A percentile compares a stretch with the other conserved stretches of the same genome.
Conservation (phyloP, 2,329 filamentous ascomycete species). For the Aspergillus felis region DNA sequence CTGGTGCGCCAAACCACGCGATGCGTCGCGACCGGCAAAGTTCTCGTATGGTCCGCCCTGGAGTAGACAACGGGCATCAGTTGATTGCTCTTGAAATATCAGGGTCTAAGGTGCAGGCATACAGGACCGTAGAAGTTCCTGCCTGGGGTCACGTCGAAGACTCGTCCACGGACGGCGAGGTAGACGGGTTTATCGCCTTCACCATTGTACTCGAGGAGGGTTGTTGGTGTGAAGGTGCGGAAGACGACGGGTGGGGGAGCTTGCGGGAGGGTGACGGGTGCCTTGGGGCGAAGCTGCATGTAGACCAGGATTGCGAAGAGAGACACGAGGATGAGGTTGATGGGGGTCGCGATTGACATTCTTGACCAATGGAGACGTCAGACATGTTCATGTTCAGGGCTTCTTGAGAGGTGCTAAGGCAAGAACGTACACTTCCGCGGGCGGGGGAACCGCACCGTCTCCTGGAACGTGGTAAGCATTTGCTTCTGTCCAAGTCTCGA, state of each 20-base stretch:
- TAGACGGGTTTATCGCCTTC: slow-evolving; percentile 70
- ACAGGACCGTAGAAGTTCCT: slow-evolving; percentile 90
- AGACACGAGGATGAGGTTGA: slow-evolving; percentile 59
- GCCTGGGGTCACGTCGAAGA: slow-evolving; percentile 85
- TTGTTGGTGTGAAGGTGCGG: slow-evolving; percentile 76
- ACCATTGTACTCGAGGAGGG: slow-evolving; percentile 84
- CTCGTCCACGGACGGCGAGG: slow-evolving; percentile 81
- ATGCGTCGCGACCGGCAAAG: slow-evolving; percentile 91
- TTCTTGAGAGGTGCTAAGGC: not conserved
- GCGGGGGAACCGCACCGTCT: slow-evolving; percentile 25
- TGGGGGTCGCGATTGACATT: slow-evolving; percentile 53
- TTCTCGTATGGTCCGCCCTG: slow-evolving; percentile 86
- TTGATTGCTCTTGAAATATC: not conserved
- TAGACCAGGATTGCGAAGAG: slow-evolving; percentile 56
- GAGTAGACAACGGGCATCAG: slow-evolving; percentile 3
- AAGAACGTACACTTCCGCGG: slow-evolving; percentile 32
- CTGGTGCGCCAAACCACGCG: slow-evolving; percentile 78
- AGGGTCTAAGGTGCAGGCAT: slow-evolving; percentile 12
- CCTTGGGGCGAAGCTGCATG: slow-evolving; percentile 55
- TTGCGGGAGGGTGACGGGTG: slow-evolving; percentile 49
- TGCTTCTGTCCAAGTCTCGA: not conserved
- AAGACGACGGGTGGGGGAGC: slow-evolving; percentile 70
- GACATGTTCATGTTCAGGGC: slow-evolving; percentile 1
- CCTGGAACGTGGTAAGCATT: slow-evolving; percentile 10
- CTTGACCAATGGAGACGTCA: slow-evolving; percentile 30